Percentiles rank a stretch among this genome's conserved stretches.
Evolutionary conservation across 768 basidiomycete genomes (phyloP).

Genomic region (Chiua virens): DNA sequence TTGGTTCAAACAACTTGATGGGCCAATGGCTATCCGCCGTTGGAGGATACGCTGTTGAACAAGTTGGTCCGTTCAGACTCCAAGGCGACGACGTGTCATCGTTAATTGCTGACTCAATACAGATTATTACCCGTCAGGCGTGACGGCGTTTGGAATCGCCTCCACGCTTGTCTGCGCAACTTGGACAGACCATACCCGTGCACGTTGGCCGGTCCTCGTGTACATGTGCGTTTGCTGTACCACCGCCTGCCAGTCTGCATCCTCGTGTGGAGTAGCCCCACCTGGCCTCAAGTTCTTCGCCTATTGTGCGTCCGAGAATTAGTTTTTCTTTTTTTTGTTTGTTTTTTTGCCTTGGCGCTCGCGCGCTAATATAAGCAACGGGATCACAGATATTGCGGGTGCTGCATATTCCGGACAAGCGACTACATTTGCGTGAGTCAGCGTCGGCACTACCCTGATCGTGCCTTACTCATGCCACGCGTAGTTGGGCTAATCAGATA

Average conservation of each 20-base stretch:
- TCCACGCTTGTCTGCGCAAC: conserved; percentile 63
- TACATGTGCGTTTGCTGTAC: conserved; percentile 60
- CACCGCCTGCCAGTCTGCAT: conserved; percentile 55
- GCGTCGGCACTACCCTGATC: background rate
- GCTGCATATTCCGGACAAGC: conserved; percentile 77
- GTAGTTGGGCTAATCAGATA: conserved; percentile 78
- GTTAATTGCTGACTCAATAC: conserved; percentile 9
- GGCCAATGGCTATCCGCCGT: conserved; percentile 67
- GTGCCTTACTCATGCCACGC: conserved; percentile 5
- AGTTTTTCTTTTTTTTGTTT: no score
- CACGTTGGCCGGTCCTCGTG: conserved; percentile 64
- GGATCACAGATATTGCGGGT: conserved; percentile 49
- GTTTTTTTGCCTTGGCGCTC: background rate
- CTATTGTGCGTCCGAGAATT: conserved; percentile 50
- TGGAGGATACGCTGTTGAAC: conserved; percentile 61
- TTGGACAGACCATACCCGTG: conserved; percentile 59
- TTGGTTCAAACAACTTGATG: conserved; percentile 73
- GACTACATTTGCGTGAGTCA: conserved; percentile 65
- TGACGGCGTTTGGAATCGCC: conserved; percentile 62
- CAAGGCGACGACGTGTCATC: background rate
- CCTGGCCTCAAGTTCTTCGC: conserved; percentile 71
- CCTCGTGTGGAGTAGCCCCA: conserved; percentile 60
- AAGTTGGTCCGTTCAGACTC: conserved; percentile 43
- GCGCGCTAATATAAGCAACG: background rate
- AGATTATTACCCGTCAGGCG: conserved; percentile 63